Percentiles rank a stretch among this genome's conserved stretches.
phyloP scores from a whole-genome alignment of 164 flowering plant genomes.

The Aristolochia californica region DNA sequence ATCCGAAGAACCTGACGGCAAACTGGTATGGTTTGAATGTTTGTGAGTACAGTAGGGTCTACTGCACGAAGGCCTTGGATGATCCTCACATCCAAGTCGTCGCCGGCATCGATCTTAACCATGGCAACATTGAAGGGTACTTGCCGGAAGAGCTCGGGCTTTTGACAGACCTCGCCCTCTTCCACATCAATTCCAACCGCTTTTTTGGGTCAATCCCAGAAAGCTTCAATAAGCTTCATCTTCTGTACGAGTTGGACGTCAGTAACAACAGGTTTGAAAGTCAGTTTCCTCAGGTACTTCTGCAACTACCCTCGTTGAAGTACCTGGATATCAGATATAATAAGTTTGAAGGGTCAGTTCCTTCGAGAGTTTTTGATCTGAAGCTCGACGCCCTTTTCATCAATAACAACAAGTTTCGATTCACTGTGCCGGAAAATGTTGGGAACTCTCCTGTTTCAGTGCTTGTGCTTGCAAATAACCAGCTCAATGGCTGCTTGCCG shows the following conservation, averaged over 20 bases:
- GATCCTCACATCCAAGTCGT: slow-evolving; percentile 43
- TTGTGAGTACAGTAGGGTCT: slow-evolving; percentile 70
- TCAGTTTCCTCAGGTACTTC: slow-evolving; percentile 40
- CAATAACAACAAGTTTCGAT: slow-evolving; percentile 55
- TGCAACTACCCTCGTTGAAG: slow-evolving; percentile 36
- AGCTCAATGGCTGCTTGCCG: slow-evolving; percentile 49
- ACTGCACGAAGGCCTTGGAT: slow-evolving; percentile 62
- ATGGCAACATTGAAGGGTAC: slow-evolving; percentile 38
- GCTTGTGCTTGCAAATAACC: slow-evolving; percentile 48
- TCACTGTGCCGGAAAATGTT: slow-evolving; percentile 36
- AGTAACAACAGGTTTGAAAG: slow-evolving; percentile 63
- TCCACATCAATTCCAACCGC: slow-evolving; percentile 64
- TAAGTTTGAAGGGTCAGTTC: slow-evolving; percentile 46
- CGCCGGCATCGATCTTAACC: slow-evolving; percentile 79
- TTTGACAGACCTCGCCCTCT: slow-evolving; percentile 54
- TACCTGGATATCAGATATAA: slow-evolving; percentile 67
- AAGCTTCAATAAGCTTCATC: slow-evolving; percentile 24
- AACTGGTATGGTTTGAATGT: slow-evolving; percentile 60
- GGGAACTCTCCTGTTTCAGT: slow-evolving; percentile 66
- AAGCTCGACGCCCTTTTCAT: slow-evolving; percentile 70
- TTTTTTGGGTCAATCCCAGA: slow-evolving; percentile 47
- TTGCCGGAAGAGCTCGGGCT: slow-evolving; percentile 62
- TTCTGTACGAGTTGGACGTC: slow-evolving; percentile 60
- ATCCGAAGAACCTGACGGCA: slow-evolving; percentile 48
- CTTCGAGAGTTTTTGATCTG: slow-evolving; percentile 37